A percentile compares a stretch with the other conserved stretches of the same genome.
Evolutionary conservation across 1,139 yeast genomes (phyloP).

Genomic region (Blastobotrys persicus): DNA sequence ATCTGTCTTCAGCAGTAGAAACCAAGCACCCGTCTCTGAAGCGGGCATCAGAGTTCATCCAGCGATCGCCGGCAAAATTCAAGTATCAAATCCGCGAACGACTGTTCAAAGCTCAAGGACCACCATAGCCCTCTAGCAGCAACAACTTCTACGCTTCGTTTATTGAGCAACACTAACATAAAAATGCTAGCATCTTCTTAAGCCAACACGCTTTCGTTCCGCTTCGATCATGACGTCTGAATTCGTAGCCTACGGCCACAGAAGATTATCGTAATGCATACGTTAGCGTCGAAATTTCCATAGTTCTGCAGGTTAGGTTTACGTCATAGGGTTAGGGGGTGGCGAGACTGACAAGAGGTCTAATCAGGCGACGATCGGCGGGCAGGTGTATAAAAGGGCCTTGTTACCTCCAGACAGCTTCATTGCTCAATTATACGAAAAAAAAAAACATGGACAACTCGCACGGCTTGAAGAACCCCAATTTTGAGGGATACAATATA

Average conservation of each 20-base stretch:
- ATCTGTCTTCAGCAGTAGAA: neutral
- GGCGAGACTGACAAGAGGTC: neutral
- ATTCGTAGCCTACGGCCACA: no score
- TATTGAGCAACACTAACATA: no score
- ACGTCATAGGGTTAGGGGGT: neutral
- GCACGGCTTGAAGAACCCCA: constrained; percentile 24
- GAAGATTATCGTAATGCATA: no score
- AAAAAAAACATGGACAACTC: constrained; percentile 4
- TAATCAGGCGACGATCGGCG: neutral
- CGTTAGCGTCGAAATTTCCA: neutral
- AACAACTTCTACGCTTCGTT: no score
- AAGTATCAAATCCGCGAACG: neutral
- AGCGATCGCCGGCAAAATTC: constrained; percentile 3
- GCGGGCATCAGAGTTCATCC: constrained; percentile 2
- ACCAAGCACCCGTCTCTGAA: neutral
- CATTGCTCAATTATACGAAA: neutral
- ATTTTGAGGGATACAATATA: constrained; percentile 28
- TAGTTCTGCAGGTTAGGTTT: neutral
- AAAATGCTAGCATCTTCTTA: no score
- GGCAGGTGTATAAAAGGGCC: neutral
- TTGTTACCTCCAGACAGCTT: neutral
- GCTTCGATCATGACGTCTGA: no score
- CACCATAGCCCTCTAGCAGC: neutral
- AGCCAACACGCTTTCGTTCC: no score
- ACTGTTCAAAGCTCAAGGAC: neutral